These are phyloP conservation scores for Holtermannia corniformis DNA, from an alignment of 768 basidiomycete genomes.

Conservation along the genomic window DNA sequence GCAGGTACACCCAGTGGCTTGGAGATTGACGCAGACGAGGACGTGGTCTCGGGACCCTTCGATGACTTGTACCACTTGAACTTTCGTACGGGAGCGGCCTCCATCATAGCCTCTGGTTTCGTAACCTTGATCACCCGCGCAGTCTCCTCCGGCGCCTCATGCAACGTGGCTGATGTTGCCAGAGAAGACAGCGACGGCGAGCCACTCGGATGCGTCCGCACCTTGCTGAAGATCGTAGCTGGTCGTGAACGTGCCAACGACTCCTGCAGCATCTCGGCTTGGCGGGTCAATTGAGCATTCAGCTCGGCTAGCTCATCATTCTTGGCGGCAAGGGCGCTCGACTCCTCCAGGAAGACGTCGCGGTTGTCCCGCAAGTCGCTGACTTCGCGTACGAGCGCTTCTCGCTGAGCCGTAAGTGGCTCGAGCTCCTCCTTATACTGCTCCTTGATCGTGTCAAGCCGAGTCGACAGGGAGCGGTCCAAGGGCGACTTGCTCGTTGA, in stretches of 20 bases:
- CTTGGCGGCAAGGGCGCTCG: conserved; percentile 74
- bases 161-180: conserved; percentile 30
- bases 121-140: conserved; percentile 39
- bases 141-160: conserved; percentile 42
- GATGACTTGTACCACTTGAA: conserved; percentile 46
- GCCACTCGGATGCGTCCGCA: conserved; percentile 27
- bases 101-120: conserved; percentile 26
- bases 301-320: conserved; percentile 90
- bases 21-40: conserved; percentile 35
- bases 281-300: conserved; percentile 68
- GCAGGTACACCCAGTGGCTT: conserved; percentile 23
- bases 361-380: conserved; percentile 74
- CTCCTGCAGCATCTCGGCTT: conserved; percentile 52
- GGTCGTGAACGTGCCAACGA: conserved; percentile 21
- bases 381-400: conserved; percentile 68
- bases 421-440: conserved; percentile 82
- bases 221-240: conserved; percentile 19
- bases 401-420: conserved; percentile 71
- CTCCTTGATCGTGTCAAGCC: conserved; percentile 74
- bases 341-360: conserved; percentile 83
- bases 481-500: conserved; percentile 38
- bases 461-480: conserved; percentile 64
- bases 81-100: conserved; percentile 37
- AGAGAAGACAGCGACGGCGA: conserved; percentile 34
- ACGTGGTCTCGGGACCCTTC: conserved; percentile 35